A percentile compares a stretch with the other conserved stretches of the same genome.
Conservation (phyloP, 306 rosid genomes). For the Malus asiatica region DNA sequence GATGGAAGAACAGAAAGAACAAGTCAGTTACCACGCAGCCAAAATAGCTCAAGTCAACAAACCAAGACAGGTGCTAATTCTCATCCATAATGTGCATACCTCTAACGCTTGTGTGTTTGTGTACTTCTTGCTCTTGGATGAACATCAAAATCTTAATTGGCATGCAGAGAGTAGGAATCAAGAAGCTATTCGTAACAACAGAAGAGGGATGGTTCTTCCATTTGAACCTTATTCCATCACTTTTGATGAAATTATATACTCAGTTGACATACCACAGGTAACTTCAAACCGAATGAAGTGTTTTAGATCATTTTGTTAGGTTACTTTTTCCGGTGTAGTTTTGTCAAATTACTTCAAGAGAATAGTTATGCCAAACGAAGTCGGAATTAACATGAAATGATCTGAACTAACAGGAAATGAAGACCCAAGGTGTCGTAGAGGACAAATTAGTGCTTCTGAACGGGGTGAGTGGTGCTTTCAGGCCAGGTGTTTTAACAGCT, state of each 20-base stretch:
- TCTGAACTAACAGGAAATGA: conserved; percentile 54
- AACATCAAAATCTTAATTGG: not conserved
- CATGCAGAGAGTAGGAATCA: conserved; percentile 19
- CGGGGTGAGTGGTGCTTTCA: conserved; percentile 72
- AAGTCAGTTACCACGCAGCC: not conserved
- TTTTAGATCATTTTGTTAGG: not conserved
- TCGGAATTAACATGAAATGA: conserved; percentile 53
- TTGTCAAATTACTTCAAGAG: too few relatives aligned
- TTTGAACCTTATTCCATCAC: conserved; percentile 58
- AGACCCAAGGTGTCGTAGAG: conserved; percentile 45
- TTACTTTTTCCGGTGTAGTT: not conserved
- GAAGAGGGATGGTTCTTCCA: conserved; percentile 76
- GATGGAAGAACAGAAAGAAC: conserved; percentile 2
- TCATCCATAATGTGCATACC: not conserved
- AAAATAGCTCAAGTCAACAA: conserved; percentile 3
- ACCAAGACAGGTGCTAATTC: conserved; percentile 3
- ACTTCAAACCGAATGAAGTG: not conserved
- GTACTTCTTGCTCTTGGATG: not conserved
- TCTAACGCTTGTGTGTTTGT: not conserved
- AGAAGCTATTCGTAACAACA: conserved; percentile 14
- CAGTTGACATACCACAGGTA: conserved; percentile 76
- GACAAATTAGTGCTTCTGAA: conserved; percentile 70
- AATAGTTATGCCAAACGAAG: not conserved
- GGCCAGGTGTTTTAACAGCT: conserved; percentile 94
- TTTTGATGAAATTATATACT: conserved; percentile 54